Evolutionary conservation across 768 basidiomycete genomes (phyloP), one percentile per base, ranked within the genome.

Genomic region (Phallus indusiatus): DNA sequence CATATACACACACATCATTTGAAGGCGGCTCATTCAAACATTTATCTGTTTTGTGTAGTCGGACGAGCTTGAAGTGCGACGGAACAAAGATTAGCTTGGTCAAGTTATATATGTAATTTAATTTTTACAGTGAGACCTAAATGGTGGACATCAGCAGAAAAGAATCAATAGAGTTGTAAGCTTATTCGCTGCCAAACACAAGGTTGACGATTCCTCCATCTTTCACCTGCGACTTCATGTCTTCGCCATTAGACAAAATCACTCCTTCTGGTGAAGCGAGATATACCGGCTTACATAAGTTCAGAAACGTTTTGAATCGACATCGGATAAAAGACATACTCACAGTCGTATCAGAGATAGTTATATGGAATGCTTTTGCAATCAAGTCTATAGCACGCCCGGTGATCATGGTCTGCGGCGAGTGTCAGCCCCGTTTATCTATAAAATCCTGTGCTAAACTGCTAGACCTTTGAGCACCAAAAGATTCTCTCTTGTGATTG

Each of bases 381-480:
- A 74, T 67, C 46, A 82, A 65, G 65, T 90, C 88, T 47, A 89
- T 70, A 10, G 79, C 86, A 64, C 73, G 81, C 0, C 88, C 88
- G 10, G 80, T 74, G 11, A 77, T 68, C 14, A 81, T 67, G 8
- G 75, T 73, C 86, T 89, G 61, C 35, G 42, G 48, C 21, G 35
- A 47, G 5, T 36, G 11, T 5, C 53, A 12, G 12, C 49, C 12
- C 10, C 8, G 16, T 53, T 47, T 51, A 47, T 53, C 22, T 35
- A 37, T 0, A 12, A 16, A 37, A 21, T 10, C 47, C n/a, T 47
- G 60, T 42, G 1, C 28, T 28, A 28, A 7, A 28, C 28, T 28
- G 64, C 70, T 62, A 65, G 12, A 88, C 89, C 79, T 88, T 90
- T 53, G 76, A 73, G 57, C 88, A 79, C 90, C 90, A 93, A 53